Percentiles rank a stretch among this genome's conserved stretches.
Conservation (phyloP, 2,329 filamentous ascomycete genomes). For the Ophiostoma sp. region DNA sequence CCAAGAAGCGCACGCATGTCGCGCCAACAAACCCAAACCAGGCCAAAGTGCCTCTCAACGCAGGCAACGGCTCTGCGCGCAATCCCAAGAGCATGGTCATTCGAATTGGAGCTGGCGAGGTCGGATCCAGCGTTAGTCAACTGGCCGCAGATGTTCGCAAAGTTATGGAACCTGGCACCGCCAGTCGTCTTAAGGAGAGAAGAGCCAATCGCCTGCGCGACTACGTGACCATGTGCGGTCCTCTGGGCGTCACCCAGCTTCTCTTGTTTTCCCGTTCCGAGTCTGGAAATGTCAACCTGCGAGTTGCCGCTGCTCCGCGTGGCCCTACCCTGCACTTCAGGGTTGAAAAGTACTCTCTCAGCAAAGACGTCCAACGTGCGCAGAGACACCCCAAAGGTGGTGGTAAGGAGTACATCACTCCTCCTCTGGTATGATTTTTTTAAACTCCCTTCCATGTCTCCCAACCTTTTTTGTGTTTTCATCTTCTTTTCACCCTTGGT, state of each 20-base stretch:
- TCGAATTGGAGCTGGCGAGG: constrained; percentile 87
- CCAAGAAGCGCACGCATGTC: constrained; percentile 84
- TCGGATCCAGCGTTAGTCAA: constrained; percentile 86
- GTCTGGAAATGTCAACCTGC: constrained; percentile 85
- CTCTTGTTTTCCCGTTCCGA: constrained; percentile 88
- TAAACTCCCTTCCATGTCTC: neutral
- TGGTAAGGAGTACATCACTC: constrained; percentile 77
- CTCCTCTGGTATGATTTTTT: constrained; percentile 59
- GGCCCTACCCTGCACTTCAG: constrained; percentile 92
- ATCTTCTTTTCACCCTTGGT: no score
- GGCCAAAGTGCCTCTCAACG: constrained; percentile 45
- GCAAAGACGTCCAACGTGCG: constrained; percentile 80
- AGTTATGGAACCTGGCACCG: constrained; percentile 96
- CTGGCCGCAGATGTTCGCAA: constrained; percentile 82
- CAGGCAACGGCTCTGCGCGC: constrained; percentile 58
- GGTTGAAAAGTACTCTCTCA: constrained; percentile 89
- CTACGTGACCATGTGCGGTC: constrained; percentile 92
- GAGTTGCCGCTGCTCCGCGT: constrained; percentile 78
- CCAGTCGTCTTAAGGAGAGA: constrained; percentile 80
- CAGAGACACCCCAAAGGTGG: constrained; percentile 77
- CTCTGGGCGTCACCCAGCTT: constrained; percentile 86
- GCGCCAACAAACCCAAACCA: constrained; percentile 56
- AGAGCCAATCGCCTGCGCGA: constrained; percentile 83
- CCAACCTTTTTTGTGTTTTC: neutral
- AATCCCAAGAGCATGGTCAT: constrained; percentile 97